A percentile compares a stretch with the other conserved stretches of the same genome.
phyloP scores from a whole-genome alignment of 2,329 filamentous ascomycete species.

The Aspergillus arachidicola region DNA sequence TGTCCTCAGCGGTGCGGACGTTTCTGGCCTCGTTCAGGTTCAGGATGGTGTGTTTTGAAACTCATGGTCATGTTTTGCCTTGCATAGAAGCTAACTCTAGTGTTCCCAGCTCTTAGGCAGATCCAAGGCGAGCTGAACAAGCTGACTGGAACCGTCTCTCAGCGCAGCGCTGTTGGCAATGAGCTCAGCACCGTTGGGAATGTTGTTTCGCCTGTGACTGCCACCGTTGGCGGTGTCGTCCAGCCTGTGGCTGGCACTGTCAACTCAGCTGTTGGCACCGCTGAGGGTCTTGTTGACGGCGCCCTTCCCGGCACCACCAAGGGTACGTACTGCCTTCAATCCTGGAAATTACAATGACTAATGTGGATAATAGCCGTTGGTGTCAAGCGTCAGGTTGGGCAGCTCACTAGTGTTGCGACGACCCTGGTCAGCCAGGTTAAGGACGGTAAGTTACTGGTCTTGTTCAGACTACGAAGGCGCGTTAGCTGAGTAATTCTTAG shows the following conservation, averaged over 20 bases:
- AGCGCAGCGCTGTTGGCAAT: conserved; percentile 14
- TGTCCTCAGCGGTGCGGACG: conserved; percentile 11
- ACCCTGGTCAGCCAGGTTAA: conserved; percentile 16
- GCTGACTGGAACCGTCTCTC: conserved; percentile 3
- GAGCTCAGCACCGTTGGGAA: conserved; percentile 2
- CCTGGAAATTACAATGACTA: neutral
- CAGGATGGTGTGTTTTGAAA: conserved; percentile 10
- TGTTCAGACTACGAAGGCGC: neutral
- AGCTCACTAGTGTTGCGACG: conserved; percentile 21
- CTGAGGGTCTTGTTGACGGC: conserved; percentile 12
- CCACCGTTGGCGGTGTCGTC: neutral
- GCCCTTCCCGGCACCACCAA: conserved; percentile 14
- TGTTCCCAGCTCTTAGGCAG: conserved; percentile 11
- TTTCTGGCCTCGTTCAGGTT: conserved; percentile 12
- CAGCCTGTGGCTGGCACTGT: conserved; percentile 6
- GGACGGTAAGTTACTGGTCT: conserved; percentile 10
- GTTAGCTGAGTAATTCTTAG: conserved; percentile 7
- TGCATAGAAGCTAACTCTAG: conserved; percentile 1
- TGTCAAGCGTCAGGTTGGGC: conserved; percentile 8
- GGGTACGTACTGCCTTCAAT: conserved; percentile 17
- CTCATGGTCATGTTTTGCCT: no score
- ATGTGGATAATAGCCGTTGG: conserved; percentile 10
- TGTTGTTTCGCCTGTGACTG: neutral
- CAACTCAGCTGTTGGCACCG: conserved; percentile 13
- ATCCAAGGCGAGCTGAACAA: conserved; percentile 19